A percentile compares a stretch with the other conserved stretches of the same genome.
phyloP scores from a whole-genome alignment of 2,329 filamentous ascomycete species.

The Botrytis hyacinthi region DNA sequence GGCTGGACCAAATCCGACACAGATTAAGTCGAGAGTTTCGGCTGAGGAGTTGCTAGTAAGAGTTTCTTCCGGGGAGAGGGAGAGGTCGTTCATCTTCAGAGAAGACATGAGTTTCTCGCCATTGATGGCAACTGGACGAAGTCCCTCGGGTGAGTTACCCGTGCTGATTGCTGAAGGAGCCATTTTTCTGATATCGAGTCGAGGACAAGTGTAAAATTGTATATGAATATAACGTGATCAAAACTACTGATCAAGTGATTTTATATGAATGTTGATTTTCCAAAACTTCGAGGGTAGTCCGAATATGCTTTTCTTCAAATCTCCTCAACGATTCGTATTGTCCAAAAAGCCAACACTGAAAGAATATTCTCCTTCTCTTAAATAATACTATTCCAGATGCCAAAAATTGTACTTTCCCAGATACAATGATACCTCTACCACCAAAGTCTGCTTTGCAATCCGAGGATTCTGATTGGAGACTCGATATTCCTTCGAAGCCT shows the following conservation, averaged over 20 bases:
- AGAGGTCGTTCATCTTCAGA: constrained; percentile 8
- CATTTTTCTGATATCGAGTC: constrained; percentile 23
- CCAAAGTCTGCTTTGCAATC: constrained; percentile 18
- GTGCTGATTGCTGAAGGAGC: constrained; percentile 33
- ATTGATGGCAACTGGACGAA: constrained; percentile 3
- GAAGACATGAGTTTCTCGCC: constrained; percentile 14
- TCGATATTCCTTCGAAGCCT: not conserved
- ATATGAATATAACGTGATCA: constrained; percentile 9
- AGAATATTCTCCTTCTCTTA: not conserved
- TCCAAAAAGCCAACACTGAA: not conserved
- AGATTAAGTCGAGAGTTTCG: constrained; percentile 79
- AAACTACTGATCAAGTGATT: constrained; percentile 16
- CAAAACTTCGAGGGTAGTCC: not conserved
- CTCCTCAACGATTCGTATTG: not conserved
- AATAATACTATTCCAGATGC: not conserved
- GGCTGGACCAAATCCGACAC: constrained; percentile 89
- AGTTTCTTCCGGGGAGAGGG: constrained; percentile 15
- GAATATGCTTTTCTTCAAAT: not conserved
- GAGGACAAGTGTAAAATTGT: not conserved
- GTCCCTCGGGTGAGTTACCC: constrained; percentile 17
- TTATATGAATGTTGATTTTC: not conserved
- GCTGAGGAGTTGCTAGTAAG: constrained; percentile 39
- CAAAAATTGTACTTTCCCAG: not conserved
- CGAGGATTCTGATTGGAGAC: constrained; percentile 12
- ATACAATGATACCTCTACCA: constrained; percentile 5